Evolutionary conservation across 306 rosid species (phyloP), one percentile per base, ranked within the genome.

Genomic region (Ceratonia siliqua): DNA sequence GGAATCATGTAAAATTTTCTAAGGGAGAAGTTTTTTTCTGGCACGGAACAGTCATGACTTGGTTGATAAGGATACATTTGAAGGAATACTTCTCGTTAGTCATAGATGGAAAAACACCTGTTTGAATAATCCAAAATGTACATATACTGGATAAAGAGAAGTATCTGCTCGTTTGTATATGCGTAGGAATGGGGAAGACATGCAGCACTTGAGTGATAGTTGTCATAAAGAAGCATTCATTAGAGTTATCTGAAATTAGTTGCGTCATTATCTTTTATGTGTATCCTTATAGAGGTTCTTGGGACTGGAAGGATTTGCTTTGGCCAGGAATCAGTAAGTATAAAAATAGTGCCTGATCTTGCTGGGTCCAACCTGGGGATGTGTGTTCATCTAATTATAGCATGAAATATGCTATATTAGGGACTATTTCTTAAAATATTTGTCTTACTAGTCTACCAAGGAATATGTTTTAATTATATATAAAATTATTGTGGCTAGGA

Each of bases 1-100:
- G 7, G 27, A 17, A 36, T 18, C 14, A 10, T 62, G 68, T 20
- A 6, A 54, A 48, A 15, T 13, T 63, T 55, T 21, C 12, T 5
- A 5, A 45, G 57, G 56, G 5, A 45, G 57, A 66, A 50, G 17
- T 72, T 76, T 57, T 27, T 50, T 5, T 53, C 14, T 62, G 61
- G 32, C 22, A 22, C 53, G 4, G 70, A 61, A 21, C 70, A 15
- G 18, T 32, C 18, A 46, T 61, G 27, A 21, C 17, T 28, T 30
- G 42, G 18, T 74, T 62, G 50, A 62, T 52, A 3, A 24, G 53
- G 48, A 61, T 52, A 43, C 28, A 11, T 43, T 6, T 64, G 25
- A 20, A 11, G 39, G 0, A 28, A 41, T 25, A n/a, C 25, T 22
- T 52, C 15, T 2, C 18, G 57, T 28, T 50, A 27, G 22, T 22